Conservation (phyloP, 208 protist genomes). For the Balamuthia mandrillaris region DNA sequence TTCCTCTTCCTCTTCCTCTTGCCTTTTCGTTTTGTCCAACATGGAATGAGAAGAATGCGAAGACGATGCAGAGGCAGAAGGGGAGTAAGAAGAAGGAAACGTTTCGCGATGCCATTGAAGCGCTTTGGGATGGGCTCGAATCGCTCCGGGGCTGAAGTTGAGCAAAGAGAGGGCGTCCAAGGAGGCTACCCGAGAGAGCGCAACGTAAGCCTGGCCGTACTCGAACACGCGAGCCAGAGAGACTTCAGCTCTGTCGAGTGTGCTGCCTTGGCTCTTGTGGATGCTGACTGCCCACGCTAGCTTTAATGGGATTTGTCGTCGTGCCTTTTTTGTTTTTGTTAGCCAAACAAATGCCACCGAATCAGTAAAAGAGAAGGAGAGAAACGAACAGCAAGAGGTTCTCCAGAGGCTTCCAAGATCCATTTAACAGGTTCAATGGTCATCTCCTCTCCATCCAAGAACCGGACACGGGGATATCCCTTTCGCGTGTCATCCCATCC, state of each 20-base stretch:
- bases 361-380: background rate
- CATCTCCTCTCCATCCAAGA: background rate
- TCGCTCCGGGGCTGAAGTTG: background rate
- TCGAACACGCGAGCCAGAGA: slow-evolving; percentile 27
- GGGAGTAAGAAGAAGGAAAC: no score
- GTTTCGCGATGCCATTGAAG: background rate
- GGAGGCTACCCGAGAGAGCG: background rate
- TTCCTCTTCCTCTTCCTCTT: no score
- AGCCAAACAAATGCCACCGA: background rate
- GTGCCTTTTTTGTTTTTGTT: background rate
- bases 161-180: background rate
- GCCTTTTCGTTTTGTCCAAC: no score
- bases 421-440: background rate
- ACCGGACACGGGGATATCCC: background rate
- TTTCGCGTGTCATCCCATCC: slow-evolving; percentile 24
- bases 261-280: slow-evolving; percentile 93
- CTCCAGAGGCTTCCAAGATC: background rate
- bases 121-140: background rate
- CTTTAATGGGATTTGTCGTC: slow-evolving; percentile 79
- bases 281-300: slow-evolving; percentile 92
- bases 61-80: no score
- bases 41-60: no score
- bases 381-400: background rate
- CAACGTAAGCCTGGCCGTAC: slow-evolving; percentile 23
- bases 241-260: slow-evolving; percentile 31